Evolutionary conservation across 2,329 filamentous ascomycete species (phyloP), one percentile per base, ranked within the genome.

Genomic region (Xylariaceae sp.): DNA sequence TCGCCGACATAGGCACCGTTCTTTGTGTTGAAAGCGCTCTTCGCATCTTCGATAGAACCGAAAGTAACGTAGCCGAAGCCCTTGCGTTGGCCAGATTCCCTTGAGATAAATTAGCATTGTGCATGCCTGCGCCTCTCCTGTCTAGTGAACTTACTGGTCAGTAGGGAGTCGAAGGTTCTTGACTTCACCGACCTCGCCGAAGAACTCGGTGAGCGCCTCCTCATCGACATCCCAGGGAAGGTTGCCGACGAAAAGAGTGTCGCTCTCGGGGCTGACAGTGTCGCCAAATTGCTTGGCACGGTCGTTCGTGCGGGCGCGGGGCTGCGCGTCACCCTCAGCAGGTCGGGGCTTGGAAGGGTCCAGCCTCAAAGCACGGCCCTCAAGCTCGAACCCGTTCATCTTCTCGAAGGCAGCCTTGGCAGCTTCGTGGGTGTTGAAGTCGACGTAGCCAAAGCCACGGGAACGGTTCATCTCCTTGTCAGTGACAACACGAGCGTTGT

Each of bases 41-140:
- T 84, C 52, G 89, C 86, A 52, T 94, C 88, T 18, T 94, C 87
- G 42, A 92, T 60, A 13, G 82, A 83, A 49, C 68, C 66, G 70
- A 90, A 94, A 55, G 81, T 80, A 44, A 94, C 81, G 58, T 95
- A 95, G 35, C 86, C 89, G 61, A 93, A 94, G 37, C 89, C 89
- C 80, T 94, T 94, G 57, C 82, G 80, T 50, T 79, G 76, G 45
- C 87, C 88, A 42, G 78, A 78, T 41, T 94, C 87, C 59, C 79
- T 80, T 38, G 19, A 11, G 30, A 17, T 21, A 19, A 8, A 41
- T 65, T 58, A 62, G 56, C 37, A 21, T 24, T n/a, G n/a, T n/a
- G n/a, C n/a, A n/a, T n/a, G n/a, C n/a, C n/a, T n/a, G n/a, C n/a
- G n/a, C n/a, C n/a, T n/a, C n/a, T n/a, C n/a, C n/a, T n/a, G n/a